Evolutionary conservation across 2,329 filamentous ascomycete species (phyloP), one percentile per base, ranked within the genome.

Genomic region (Aspergillus persii): DNA sequence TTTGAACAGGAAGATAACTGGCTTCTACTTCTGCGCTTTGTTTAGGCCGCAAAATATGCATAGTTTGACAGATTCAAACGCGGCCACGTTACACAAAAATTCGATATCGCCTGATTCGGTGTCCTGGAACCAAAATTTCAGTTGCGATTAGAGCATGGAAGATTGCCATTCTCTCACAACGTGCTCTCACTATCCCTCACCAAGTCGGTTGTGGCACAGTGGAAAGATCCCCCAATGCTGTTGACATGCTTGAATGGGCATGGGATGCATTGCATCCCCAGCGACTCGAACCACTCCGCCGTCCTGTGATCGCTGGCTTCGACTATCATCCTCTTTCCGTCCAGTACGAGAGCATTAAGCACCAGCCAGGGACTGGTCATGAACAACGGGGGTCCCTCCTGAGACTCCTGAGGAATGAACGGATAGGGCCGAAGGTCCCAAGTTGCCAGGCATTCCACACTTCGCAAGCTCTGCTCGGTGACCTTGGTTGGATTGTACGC

Each of bases 151-250:
- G 18, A 23, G 18, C 1, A 23, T 23, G 18, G 18, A 23, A 23
- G 18, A 23, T 23, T 23, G 18, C 1, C 18, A 23, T 23, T 23
- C 18, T 23, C 18, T 23, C 18, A 1, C 18, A 23, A 23, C 18
- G 18, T 23, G 18, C 18, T 23, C 18, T 23, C 18, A 23, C 18
- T 27, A 30, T 27, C 48, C 18, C 58, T 39, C 27, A 64, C 61
- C 49, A 66, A 29, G 52, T 67, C 65, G n/a, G 63, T 60, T 18
- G 69, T 73, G 8, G 70, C 69, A 56, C 70, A 73, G 56, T 72
- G 71, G 49, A 72, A 73, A 12, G 71, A 72, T 0, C 71, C 71
- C 1, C 72, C 71, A 44, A 75, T 66, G 54, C 69, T 69, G 41
- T 72, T 69, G 1, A 74, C 71, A 61, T 74, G 66, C 54, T 63